Evolutionary conservation across 768 basidiomycete species (phyloP).

Genomic region (Termitomyces sp.): DNA sequence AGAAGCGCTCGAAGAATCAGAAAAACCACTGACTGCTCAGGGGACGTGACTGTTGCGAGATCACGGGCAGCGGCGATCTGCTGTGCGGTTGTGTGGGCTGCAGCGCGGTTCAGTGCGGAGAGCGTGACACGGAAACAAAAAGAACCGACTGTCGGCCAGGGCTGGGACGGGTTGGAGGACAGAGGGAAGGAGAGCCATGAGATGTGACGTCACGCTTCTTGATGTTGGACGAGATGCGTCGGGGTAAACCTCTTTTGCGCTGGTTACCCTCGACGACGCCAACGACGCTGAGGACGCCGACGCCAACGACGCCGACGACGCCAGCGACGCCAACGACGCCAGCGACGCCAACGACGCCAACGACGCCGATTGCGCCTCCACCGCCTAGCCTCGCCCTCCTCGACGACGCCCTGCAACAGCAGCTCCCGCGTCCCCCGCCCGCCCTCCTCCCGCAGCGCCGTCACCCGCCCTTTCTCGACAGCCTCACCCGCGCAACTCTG

Average conservation of each 20-base stretch:
- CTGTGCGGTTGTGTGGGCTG: constrained; percentile 50
- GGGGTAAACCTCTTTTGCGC: background rate
- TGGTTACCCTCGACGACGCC: constrained; percentile 8
- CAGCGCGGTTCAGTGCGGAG: too few relatives aligned
- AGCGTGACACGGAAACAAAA: background rate
- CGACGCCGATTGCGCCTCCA: too few relatives aligned
- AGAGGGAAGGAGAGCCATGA: constrained; percentile 30
- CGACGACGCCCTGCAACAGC: constrained; percentile 42
- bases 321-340: too few relatives aligned
- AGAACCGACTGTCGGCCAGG: constrained; percentile 42
- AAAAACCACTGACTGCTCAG: constrained; percentile 42
- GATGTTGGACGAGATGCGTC: constrained; percentile 7
- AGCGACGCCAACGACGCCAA: too few relatives aligned
- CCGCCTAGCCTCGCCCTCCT: constrained; percentile 27
- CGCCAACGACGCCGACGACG: constrained; percentile 24
- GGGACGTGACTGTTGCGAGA: constrained; percentile 57
- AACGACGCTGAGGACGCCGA: too few relatives aligned
- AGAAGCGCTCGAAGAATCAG: background rate
- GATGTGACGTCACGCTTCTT: constrained; percentile 27
- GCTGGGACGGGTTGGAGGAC: constrained; percentile 48
- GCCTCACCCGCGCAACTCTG: constrained; percentile 53
- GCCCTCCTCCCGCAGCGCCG: constrained; percentile 21
- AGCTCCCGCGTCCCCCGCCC: constrained; percentile 34
- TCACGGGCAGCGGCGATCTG: constrained; percentile 40
- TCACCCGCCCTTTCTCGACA: constrained; percentile 49